phyloP scores from a whole-genome alignment of 2,329 filamentous ascomycete genomes.

The Ophiosphaerella herpotricha region DNA sequence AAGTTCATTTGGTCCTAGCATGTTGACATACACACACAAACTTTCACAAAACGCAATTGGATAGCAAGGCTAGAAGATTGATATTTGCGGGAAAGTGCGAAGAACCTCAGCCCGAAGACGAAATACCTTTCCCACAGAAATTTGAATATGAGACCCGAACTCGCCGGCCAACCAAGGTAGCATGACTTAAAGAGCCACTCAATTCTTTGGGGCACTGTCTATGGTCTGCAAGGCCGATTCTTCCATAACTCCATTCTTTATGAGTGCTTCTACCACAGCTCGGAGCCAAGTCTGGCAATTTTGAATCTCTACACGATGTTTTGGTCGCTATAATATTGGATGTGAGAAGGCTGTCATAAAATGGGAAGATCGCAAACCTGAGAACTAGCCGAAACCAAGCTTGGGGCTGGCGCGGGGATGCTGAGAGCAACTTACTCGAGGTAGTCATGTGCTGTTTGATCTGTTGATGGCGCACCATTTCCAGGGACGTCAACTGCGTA shows the following conservation, averaged over 20 bases:
- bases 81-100: too few relatives aligned
- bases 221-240: conserved; percentile 9
- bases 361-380: conserved; percentile 5
- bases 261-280: conserved; percentile 19
- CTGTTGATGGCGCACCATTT: conserved; percentile 3
- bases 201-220: conserved; percentile 14
- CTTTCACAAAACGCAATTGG: too few relatives aligned
- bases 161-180: too few relatives aligned
- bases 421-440: conserved; percentile 24
- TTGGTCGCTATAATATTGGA: conserved; percentile 11
- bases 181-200: background rate
- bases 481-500: conserved; percentile 12
- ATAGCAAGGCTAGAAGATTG: too few relatives aligned
- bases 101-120: too few relatives aligned
- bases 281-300: conserved; percentile 32
- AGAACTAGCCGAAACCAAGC: conserved; percentile 14
- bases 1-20: too few relatives aligned
- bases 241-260: conserved; percentile 11
- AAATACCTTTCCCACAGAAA: too few relatives aligned
- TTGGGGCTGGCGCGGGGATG: conserved; percentile 22
- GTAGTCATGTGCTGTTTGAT: conserved; percentile 10
- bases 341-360: background rate
- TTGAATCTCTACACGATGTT: conserved; percentile 18
- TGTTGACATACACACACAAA: too few relatives aligned
- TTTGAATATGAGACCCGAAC: too few relatives aligned